phyloP scores from a whole-genome alignment of 805 yeast species.

The Candida pseudoglaebosa region DNA sequence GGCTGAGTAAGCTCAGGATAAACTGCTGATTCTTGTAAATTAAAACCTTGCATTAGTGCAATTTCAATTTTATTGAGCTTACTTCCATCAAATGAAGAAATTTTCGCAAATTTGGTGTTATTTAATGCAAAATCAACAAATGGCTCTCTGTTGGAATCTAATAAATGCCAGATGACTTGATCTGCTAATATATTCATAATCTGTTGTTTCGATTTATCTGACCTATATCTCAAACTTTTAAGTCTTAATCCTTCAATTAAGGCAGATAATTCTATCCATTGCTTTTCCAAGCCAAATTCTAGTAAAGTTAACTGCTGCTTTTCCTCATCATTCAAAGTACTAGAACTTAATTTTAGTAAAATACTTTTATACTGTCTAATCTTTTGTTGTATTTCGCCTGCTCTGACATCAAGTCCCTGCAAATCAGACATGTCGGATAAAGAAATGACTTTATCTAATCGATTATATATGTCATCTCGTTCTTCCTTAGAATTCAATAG shows the following conservation, averaged over 20 bases:
- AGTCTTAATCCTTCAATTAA: constrained; percentile 30
- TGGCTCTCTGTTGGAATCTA: constrained; percentile 56
- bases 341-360: constrained; percentile 36
- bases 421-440: constrained; percentile 35
- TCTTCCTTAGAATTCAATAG: constrained; percentile 24
- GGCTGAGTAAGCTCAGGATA: constrained; percentile 74
- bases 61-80: constrained; percentile 59
- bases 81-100: constrained; percentile 63
- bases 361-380: constrained; percentile 30
- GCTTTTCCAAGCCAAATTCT: constrained; percentile 31
- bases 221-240: constrained; percentile 16
- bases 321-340: constrained; percentile 17
- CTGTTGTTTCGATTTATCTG: constrained; percentile 17
- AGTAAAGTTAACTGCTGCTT: constrained; percentile 17
- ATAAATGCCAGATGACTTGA: constrained; percentile 66
- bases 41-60: constrained; percentile 63
- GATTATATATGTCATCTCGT: constrained; percentile 32
- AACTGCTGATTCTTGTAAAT: constrained; percentile 50
- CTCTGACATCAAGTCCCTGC: constrained; percentile 27
- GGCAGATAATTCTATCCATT: constrained; percentile 29
- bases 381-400: constrained; percentile 25
- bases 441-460: constrained; percentile 34
- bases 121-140: constrained; percentile 69
- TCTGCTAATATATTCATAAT: constrained; percentile 44
- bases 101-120: constrained; percentile 54